phyloP scores from a whole-genome alignment of 2,329 filamentous ascomycete genomes.

The Drechmeria coniospora region DNA sequence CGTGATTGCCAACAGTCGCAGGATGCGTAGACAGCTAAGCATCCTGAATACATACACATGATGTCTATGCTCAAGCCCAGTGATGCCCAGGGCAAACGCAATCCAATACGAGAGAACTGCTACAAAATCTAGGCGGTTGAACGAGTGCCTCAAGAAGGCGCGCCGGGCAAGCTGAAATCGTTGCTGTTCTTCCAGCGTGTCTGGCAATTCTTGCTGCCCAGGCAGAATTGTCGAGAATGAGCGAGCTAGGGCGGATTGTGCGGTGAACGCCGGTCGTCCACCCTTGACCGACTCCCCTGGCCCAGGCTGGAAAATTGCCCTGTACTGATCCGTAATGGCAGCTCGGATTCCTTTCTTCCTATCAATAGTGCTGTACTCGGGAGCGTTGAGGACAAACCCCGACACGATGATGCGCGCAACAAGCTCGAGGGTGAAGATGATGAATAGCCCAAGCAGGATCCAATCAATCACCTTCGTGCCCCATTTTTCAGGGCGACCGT shows the following conservation, averaged over 20 bases:
- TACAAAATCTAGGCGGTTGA: slow-evolving; percentile 89
- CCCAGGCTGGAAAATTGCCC: slow-evolving; percentile 67
- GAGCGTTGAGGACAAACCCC: slow-evolving; percentile 77
- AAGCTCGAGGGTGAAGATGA: slow-evolving; percentile 79
- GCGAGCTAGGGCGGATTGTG: slow-evolving; percentile 53
- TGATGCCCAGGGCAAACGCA: slow-evolving; percentile 58
- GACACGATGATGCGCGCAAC: slow-evolving; percentile 78
- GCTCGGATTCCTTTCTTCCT: slow-evolving; percentile 58
- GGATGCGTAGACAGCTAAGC: slow-evolving; percentile 86
- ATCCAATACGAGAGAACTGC: slow-evolving; percentile 95
- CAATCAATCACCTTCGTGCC: slow-evolving; percentile 58
- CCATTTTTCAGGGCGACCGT: slow-evolving; percentile 49
- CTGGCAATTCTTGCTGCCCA: slow-evolving; percentile 37
- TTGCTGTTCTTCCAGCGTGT: slow-evolving; percentile 61
- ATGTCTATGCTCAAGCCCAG: slow-evolving; percentile 49
- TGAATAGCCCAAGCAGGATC: slow-evolving; percentile 67
- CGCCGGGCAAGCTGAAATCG: slow-evolving; percentile 74
- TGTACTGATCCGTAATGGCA: slow-evolving; percentile 61
- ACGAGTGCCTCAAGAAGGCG: slow-evolving; percentile 86
- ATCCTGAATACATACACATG: slow-evolving; percentile 89
- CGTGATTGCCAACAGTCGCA: slow-evolving; percentile 80
- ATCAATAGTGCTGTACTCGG: slow-evolving; percentile 84
- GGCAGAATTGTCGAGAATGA: slow-evolving; percentile 71
- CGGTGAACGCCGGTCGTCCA: slow-evolving; percentile 27
- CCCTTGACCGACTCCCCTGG: slow-evolving; percentile 51